phyloP scores from a whole-genome alignment of 2,329 filamentous ascomycete genomes.

The Sporothrix sp. region DNA sequence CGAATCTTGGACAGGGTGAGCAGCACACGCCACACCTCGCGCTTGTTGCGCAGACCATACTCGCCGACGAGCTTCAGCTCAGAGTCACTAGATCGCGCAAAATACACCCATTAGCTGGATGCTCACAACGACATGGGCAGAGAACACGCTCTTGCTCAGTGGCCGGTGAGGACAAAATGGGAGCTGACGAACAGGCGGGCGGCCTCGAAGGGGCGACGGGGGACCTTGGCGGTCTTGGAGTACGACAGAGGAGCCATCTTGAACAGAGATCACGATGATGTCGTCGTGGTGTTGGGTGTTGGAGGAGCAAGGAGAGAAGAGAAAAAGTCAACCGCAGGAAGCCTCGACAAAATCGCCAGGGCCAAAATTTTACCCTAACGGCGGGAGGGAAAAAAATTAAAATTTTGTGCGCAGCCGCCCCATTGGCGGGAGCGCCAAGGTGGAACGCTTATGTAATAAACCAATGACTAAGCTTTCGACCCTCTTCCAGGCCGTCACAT shows the following conservation, averaged over 20 bases:
- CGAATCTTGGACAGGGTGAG: slow-evolving; percentile 99
- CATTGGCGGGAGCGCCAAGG: not conserved
- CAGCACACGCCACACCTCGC: slow-evolving; percentile 99
- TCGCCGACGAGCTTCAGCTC: slow-evolving; percentile 99
- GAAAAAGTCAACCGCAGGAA: slow-evolving; percentile 3
- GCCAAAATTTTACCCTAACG: slow-evolving; percentile 15
- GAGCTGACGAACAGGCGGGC: slow-evolving; percentile 90
- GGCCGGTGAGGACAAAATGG: slow-evolving; percentile 35
- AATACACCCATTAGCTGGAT: slow-evolving; percentile 23
- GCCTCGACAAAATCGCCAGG: not conserved
- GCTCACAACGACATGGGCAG: slow-evolving; percentile 77
- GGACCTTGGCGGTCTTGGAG: slow-evolving; percentile 99
- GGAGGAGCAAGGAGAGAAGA: not conserved
- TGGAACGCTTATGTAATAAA: slow-evolving; percentile 5
- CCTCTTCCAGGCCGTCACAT: slow-evolving; percentile 8
- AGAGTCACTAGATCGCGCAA: slow-evolving; percentile 63
- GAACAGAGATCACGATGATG: slow-evolving; percentile 6
- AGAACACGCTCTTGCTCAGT: slow-evolving; percentile 96
- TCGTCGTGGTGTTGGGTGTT: slow-evolving; percentile 12
- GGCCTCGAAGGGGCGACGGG: slow-evolving; percentile 91
- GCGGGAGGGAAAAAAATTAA: slow-evolving; percentile 6
- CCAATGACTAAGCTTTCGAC: not conserved
- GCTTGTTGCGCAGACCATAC: slow-evolving; percentile 99
- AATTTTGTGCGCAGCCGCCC: slow-evolving; percentile 10
- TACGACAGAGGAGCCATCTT: slow-evolving; percentile 54